Evolutionary conservation across 331 rosid species (phyloP), one percentile per base, ranked within the genome.

Genomic region (Acacia pycnantha): DNA sequence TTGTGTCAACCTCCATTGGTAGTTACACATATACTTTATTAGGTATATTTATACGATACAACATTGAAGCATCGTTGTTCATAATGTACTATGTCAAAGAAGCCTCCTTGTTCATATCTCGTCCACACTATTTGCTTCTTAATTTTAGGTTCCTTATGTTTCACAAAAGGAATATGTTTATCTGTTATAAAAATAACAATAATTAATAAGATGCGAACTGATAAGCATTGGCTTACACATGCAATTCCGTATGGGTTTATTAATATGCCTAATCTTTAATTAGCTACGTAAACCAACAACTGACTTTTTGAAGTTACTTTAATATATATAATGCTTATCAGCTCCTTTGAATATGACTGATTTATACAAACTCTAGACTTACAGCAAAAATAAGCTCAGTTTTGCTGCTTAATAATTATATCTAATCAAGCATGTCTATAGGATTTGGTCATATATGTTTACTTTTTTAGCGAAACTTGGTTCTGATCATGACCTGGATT

Each of bases 231-330:
- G 67, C 48, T 80, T 59, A 77, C 65, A 29, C 43, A 31, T 29
- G 22, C 70, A 76, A 22, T 84, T 76, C 65, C 82, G 76, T 85
- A 85, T 31, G 71, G 37, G 67, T 33, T 33, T 77, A 4, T 18
- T 70, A 12, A 50, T 71, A 73, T 58, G 31, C 66, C 80, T 70
- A 76, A 72, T 77, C 58, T 70, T 56, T 59, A 61, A 61, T 61
- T 61, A 66, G 71, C 72, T 75, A 13, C 19, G 16, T 12, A 21
- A 21, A 26, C 35, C 67, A 26, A 26, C 67, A 40, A 47, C 70
- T 46, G 76, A 35, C 59, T 76, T 81, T 10, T 58, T 10, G 62
- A 5, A 61, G 50, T 77, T 85, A 73, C 79, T 73, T 84, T 64
- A 61, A 26, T 61, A 11, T 10, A 54, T 21, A 37, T 11, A 40